These are phyloP conservation scores for Aspergillus sp. DNA, from an alignment of 2,329 filamentous ascomycete genomes.

Conservation along the genomic window DNA sequence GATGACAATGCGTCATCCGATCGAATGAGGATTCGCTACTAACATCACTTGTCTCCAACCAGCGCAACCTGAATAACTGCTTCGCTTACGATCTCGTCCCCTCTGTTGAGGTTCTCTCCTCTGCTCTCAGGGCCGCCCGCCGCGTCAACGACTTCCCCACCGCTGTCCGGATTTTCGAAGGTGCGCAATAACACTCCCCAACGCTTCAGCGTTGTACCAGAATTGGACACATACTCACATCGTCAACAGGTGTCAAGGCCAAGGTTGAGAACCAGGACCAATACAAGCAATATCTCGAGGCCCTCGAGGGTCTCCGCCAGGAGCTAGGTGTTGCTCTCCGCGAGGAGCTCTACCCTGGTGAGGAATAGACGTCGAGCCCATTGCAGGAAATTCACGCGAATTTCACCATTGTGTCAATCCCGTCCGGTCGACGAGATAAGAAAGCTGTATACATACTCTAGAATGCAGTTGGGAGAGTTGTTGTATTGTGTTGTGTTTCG, in stretches of 20 bases:
- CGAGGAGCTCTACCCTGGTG: conserved; percentile 82
- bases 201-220: background rate
- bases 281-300: conserved; percentile 92
- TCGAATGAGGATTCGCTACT: background rate
- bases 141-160: conserved; percentile 98
- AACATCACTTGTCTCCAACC: background rate
- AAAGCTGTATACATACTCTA: conserved; percentile 43
- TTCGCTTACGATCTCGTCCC: conserved; percentile 99
- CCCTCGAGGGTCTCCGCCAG: conserved; percentile 89
- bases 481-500: conserved; percentile 5
- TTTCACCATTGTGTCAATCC: conserved; percentile 21
- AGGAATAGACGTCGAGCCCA: conserved; percentile 35
- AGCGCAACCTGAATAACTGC: conserved; percentile 98
- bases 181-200: conserved; percentile 53
- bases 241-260: conserved; percentile 82
- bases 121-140: conserved; percentile 88
- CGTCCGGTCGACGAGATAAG: conserved; percentile 28
- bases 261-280: conserved; percentile 99
- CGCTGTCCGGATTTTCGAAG: conserved; percentile 97
- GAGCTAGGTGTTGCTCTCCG: conserved; percentile 89
- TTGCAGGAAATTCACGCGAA: background rate
- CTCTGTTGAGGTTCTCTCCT: conserved; percentile 83
- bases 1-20: background rate
- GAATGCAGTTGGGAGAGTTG: conserved; percentile 27
- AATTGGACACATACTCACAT: conserved; percentile 8